phyloP scores from a whole-genome alignment of 2,329 filamentous ascomycete species.

The Penicillium italicum region DNA sequence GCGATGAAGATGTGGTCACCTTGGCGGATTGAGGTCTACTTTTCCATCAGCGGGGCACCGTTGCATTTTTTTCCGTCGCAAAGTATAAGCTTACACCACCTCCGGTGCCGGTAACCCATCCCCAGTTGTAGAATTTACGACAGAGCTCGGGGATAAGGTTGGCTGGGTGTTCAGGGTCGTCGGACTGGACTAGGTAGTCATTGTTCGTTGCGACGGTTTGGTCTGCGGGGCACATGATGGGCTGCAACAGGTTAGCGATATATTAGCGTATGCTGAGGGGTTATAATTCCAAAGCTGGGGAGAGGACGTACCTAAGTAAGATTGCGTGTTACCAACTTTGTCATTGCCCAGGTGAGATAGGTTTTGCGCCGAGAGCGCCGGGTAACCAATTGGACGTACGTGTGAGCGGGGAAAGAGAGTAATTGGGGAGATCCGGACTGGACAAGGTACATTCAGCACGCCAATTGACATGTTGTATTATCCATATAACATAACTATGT shows the following conservation, averaged over 20 bases:
- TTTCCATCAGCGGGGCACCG: conserved; percentile 6
- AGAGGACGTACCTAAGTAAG: neutral
- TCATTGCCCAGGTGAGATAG: too few species aligned
- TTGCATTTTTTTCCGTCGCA: conserved; percentile 3
- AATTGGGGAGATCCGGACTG: too few species aligned
- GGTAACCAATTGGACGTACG: too few species aligned
- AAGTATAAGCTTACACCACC: conserved; percentile 39
- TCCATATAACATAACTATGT: too few species aligned
- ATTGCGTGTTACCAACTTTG: too few species aligned
- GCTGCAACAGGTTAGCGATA: conserved; percentile 5
- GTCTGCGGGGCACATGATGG: conserved; percentile 26
- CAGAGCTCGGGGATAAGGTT: conserved; percentile 93
- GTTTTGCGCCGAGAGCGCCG: too few species aligned
- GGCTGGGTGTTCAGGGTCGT: conserved; percentile 79
- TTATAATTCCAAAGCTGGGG: neutral
- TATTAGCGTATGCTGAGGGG: neutral
- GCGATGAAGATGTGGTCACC: conserved; percentile 91
- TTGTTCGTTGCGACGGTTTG: conserved; percentile 31
- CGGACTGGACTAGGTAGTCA: conserved; percentile 57
- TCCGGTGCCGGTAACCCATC: conserved; percentile 66
- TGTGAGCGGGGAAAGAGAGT: too few species aligned
- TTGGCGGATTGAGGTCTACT: conserved; percentile 46
- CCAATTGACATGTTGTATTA: too few species aligned
- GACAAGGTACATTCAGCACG: too few species aligned
- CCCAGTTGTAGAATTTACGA: conserved; percentile 89